A percentile compares a stretch with the other conserved stretches of the same genome.
These are phyloP conservation scores for Candida peoriensis DNA, from an alignment of 805 yeast species.

Conservation along the genomic window DNA sequence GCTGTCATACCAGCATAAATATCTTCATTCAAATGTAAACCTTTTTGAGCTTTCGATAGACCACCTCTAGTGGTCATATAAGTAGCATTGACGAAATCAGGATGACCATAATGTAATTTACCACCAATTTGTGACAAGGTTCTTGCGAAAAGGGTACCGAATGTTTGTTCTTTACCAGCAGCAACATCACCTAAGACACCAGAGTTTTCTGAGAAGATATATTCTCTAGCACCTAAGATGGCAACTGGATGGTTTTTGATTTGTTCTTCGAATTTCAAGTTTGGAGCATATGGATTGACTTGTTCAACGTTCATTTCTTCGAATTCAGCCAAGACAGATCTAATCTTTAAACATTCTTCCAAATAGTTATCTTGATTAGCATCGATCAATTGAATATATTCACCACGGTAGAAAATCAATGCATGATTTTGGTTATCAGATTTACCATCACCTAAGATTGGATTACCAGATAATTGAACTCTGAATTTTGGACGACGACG, in stretches of 20 bases:
- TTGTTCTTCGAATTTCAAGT: conserved; percentile 51
- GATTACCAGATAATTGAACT: conserved; percentile 77
- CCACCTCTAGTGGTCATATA: conserved; percentile 87
- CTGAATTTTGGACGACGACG: conserved; percentile 73
- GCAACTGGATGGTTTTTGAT: conserved; percentile 63
- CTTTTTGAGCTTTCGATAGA: conserved; percentile 82
- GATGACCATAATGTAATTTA: conserved; percentile 84
- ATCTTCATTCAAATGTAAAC: conserved; percentile 82
- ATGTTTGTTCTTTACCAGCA: conserved; percentile 87
- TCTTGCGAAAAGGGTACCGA: conserved; percentile 81
- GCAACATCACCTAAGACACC: conserved; percentile 88
- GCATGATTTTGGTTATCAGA: conserved; percentile 86
- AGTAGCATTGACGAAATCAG: conserved; percentile 72
- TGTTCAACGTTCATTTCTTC: conserved; percentile 75
- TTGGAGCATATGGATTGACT: conserved; percentile 76
- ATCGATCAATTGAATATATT: conserved; percentile 77
- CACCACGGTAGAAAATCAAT: conserved; percentile 76
- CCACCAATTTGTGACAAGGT: conserved; percentile 83
- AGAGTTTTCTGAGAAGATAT: conserved; percentile 79
- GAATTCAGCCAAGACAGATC: conserved; percentile 78
- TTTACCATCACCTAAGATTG: conserved; percentile 84
- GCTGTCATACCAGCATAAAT: conserved; percentile 88
- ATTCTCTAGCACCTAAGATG: conserved; percentile 83
- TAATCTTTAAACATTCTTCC: conserved; percentile 79
- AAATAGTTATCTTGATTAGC: conserved; percentile 84